Conservation (phyloP, 2,329 filamentous ascomycete genomes). For the Cadophora sp. region DNA sequence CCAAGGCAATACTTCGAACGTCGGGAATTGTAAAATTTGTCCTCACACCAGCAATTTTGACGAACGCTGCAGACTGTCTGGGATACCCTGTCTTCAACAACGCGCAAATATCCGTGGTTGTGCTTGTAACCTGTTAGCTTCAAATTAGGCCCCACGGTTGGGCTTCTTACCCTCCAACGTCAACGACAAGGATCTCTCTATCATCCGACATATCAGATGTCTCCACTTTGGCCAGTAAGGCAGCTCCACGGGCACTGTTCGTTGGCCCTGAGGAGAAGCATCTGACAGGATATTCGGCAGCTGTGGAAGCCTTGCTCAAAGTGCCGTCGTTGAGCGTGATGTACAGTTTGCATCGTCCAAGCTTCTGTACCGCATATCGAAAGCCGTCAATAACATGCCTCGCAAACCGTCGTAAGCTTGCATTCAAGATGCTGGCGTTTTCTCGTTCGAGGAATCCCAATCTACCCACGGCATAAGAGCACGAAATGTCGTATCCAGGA, state of each 20-base stretch:
- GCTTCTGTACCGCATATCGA: constrained; percentile 55
- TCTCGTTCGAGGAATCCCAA: constrained; percentile 62
- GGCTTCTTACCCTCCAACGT: constrained; percentile 56
- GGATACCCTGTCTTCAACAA: constrained; percentile 65
- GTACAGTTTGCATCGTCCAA: constrained; percentile 57
- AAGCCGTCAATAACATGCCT: constrained; percentile 63
- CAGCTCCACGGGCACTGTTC: constrained; percentile 68
- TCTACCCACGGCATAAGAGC: constrained; percentile 58
- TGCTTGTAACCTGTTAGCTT: constrained; percentile 47
- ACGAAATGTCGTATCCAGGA: constrained; percentile 56
- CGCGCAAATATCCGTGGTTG: constrained; percentile 65
- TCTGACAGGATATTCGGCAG: constrained; percentile 62
- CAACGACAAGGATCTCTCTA: constrained; percentile 51
- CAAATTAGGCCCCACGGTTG: not conserved
- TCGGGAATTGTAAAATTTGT: constrained; percentile 66
- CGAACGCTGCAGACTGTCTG: constrained; percentile 63
- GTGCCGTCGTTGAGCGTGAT: constrained; percentile 71
- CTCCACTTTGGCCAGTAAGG: constrained; percentile 54
- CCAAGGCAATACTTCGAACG: constrained; percentile 62
- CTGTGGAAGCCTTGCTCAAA: constrained; percentile 59
- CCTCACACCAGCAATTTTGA: constrained; percentile 63
- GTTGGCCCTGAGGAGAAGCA: constrained; percentile 70
- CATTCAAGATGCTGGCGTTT: constrained; percentile 70
- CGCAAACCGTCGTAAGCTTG: constrained; percentile 64
- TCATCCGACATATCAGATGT: constrained; percentile 31